Evolutionary conservation across 1,284 basidiomycete species (phyloP).

Genomic region (Bjerkandera adusta): DNA sequence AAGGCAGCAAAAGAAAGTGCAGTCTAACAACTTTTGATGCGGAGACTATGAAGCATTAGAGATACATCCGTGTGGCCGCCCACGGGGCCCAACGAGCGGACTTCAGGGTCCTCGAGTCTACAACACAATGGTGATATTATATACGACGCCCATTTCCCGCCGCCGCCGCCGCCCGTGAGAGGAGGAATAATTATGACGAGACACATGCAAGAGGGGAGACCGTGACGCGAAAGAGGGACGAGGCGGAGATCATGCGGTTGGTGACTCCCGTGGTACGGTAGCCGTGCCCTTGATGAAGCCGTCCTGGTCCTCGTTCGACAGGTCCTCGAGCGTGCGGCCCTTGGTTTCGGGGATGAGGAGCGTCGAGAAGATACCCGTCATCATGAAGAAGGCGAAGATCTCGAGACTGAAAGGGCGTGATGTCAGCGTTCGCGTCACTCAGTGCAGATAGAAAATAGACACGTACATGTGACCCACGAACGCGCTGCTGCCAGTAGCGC

Average conservation of each 20-base stretch:
- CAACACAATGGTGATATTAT: background rate
- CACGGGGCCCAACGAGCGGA: background rate
- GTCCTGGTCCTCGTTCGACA: conserved; percentile 68
- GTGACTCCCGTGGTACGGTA: background rate
- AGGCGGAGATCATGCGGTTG: background rate
- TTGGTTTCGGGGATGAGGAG: conserved; percentile 79
- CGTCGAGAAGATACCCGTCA: conserved; percentile 77
- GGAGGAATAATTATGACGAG: background rate
- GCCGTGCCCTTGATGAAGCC: conserved; percentile 45
- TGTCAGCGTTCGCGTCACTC: conserved; percentile 13
- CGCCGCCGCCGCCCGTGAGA: background rate
- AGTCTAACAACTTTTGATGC: background rate
- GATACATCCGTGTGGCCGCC: conserved; percentile 4
- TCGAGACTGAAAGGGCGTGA: conserved; percentile 42
- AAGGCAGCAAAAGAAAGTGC: background rate
- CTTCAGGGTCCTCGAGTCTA: background rate
- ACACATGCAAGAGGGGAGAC: background rate
- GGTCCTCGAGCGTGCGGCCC: conserved; percentile 62
- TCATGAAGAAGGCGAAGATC: conserved; percentile 78
- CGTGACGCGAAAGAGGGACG: background rate
- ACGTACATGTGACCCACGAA: conserved; percentile 66
- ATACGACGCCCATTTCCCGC: background rate
- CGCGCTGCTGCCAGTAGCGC: conserved; percentile 52
- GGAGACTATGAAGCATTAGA: background rate
- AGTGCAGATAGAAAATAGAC: background rate